phyloP scores from a whole-genome alignment of 495 filamentous ascomycete genomes.

The Acidomyces sp. region DNA sequence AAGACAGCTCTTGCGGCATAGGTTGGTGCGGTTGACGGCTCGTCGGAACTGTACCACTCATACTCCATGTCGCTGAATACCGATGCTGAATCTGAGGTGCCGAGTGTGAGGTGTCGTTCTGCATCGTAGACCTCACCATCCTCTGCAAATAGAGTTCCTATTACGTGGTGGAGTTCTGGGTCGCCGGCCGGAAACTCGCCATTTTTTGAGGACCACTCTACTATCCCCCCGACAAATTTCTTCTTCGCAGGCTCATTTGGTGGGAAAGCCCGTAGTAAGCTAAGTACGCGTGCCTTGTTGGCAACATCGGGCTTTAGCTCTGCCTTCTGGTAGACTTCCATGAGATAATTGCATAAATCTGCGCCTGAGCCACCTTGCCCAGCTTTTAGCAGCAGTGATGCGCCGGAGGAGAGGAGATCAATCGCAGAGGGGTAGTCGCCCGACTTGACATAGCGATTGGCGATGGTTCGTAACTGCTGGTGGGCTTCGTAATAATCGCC shows the following conservation, averaged over 20 bases:
- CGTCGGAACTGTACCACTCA: conserved; percentile 80
- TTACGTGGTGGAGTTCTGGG: conserved; percentile 88
- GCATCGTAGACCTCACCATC: conserved; percentile 86
- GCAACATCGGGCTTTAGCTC: conserved; percentile 56
- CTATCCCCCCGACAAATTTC: conserved; percentile 77
- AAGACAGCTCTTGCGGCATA: conserved; percentile 85
- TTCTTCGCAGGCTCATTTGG: conserved; percentile 78
- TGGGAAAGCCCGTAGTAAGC: conserved; percentile 64
- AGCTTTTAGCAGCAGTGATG: conserved; percentile 70
- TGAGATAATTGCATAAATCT: conserved; percentile 70
- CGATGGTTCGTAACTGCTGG: conserved; percentile 89
- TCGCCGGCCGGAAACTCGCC: conserved; percentile 87
- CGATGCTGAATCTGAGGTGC: conserved; percentile 78
- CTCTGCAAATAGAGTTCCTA: conserved; percentile 72
- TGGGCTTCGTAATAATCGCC: conserved; percentile 95
- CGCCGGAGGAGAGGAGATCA: conserved; percentile 73
- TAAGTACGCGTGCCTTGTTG: conserved; percentile 49
- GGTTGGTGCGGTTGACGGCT: conserved; percentile 73
- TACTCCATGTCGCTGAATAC: conserved; percentile 72
- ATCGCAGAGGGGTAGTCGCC: conserved; percentile 71
- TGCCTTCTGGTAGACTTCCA: conserved; percentile 78
- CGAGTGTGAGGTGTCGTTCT: conserved; percentile 77
- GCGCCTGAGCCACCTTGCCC: conserved; percentile 86
- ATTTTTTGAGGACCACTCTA: conserved; percentile 75
- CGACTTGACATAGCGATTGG: conserved; percentile 78